phyloP scores from a whole-genome alignment of 345 rosid genomes.

The Eutrema japonicum region DNA sequence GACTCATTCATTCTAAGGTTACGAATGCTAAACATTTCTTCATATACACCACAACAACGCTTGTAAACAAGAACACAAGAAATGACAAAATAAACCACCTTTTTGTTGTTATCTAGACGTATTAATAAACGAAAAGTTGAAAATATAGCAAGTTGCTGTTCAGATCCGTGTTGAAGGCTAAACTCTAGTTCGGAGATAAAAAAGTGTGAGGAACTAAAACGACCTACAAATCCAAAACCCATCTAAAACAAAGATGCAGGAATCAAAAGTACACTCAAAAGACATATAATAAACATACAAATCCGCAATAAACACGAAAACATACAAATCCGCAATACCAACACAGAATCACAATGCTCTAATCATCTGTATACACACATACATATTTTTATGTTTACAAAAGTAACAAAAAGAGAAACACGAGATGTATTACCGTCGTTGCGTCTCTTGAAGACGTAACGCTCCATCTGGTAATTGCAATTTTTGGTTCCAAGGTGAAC shows the following conservation, averaged over 20 bases:
- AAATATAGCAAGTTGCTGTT: not conserved
- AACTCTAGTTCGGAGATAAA: not conserved
- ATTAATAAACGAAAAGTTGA: not conserved
- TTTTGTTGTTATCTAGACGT: not conserved
- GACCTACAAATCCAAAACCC: not conserved
- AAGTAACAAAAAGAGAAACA: not conserved
- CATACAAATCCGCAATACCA: not conserved
- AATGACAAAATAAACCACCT: not conserved
- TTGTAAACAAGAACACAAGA: not conserved
- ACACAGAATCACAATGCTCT: not conserved
- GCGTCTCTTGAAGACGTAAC: slow-evolving; percentile 92
- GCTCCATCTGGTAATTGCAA: slow-evolving; percentile 92
- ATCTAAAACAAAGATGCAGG: slow-evolving; percentile 3
- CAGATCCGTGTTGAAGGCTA: not conserved
- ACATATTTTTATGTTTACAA: not conserved
- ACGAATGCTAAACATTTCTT: no score
- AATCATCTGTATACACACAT: not conserved
- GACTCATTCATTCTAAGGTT: no score
- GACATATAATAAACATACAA: not conserved
- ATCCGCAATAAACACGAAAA: not conserved
- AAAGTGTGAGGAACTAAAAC: not conserved
- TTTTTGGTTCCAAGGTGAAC: slow-evolving; percentile 95
- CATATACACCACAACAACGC: not conserved
- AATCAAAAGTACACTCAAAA: not conserved
- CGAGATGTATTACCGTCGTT: slow-evolving; percentile 61